Percentiles rank a stretch among this genome's conserved stretches.
These are phyloP conservation scores for Cladosporium sp. DNA, from an alignment of 2,329 filamentous ascomycete species.

Conservation along the genomic window DNA sequence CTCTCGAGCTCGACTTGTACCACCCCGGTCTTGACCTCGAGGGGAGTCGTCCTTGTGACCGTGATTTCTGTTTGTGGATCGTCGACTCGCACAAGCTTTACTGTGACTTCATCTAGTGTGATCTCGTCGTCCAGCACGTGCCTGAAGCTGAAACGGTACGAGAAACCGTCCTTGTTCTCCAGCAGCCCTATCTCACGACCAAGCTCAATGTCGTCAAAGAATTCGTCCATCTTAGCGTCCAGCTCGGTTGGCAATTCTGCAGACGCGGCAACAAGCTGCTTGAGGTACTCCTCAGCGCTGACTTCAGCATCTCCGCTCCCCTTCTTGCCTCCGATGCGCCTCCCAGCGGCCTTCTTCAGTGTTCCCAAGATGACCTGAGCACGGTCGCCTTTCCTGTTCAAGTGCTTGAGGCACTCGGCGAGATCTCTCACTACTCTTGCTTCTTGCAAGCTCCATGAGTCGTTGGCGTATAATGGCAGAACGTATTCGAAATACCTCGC, in stretches of 20 bases:
- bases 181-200: slow-evolving; percentile 60
- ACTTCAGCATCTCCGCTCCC: slow-evolving; percentile 8
- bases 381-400: slow-evolving; percentile 74
- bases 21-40: slow-evolving; percentile 53
- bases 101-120: slow-evolving; percentile 58
- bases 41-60: slow-evolving; percentile 49
- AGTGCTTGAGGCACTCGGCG: slow-evolving; percentile 71
- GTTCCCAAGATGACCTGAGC: slow-evolving; percentile 71
- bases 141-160: slow-evolving; percentile 61
- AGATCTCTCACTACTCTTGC: slow-evolving; percentile 83
- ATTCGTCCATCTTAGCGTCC: slow-evolving; percentile 63
- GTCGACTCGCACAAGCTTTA: slow-evolving; percentile 58
- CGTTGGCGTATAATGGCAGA: slow-evolving; percentile 72
- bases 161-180: slow-evolving; percentile 69
- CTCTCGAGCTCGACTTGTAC: slow-evolving; percentile 50
- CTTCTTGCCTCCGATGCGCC: not conserved
- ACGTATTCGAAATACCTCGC: slow-evolving; percentile 74
- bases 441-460: slow-evolving; percentile 75
- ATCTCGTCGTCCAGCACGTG: slow-evolving; percentile 71
- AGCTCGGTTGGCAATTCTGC: slow-evolving; percentile 56
- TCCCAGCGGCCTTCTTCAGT: slow-evolving; percentile 58
- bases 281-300: not conserved
- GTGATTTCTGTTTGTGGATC: slow-evolving; percentile 64
- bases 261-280: slow-evolving; percentile 39
- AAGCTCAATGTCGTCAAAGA: slow-evolving; percentile 68